Base-by-base conservation (phyloP, 2,329 filamentous ascomycete species). In the Aschersonia sp. region DNA sequence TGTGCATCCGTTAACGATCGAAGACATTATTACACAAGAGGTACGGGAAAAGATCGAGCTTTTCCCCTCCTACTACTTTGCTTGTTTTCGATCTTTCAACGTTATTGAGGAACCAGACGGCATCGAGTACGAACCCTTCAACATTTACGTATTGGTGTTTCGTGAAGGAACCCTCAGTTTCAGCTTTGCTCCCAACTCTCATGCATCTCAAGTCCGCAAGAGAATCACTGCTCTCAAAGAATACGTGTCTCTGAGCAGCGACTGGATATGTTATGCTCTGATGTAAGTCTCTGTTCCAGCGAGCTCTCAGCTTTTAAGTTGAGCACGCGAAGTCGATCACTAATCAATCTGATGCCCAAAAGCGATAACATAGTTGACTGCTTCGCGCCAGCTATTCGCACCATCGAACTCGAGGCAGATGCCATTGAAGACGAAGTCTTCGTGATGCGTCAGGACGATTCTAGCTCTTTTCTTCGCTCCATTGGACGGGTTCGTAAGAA, bases 231-330 rank as follows among this genome's bases (percentile, higher is more conserved):
- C 87, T 56, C 73, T 98, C 48, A 90, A 94, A 60, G 92, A 98
- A 60, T 97, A 96, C 60, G 85, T 97, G 57, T 83, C 89, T 52
- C 75, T 98, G 40, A 94, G 87, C 61, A 89, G 88, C 56, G 92
- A 98, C 66, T 98, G 94, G 90, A 94, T 97, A 56, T 98, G 92
- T 71, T 98, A 98, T 62, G 92, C 92, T 42, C 75, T 98, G 60
- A 97, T 98, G 83, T 87, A 71, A 73, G 82, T 69, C 10, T 37
- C 45, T 29, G 42, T 37, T 37, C 35, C 12, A 9, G 8, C 12
- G 35, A 37, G 8, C 22, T 22, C 22, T 22, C 22, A 22, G 22
- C 22, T 22, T 22, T 22, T 22, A 22, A 22, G 22, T 22, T 22
- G 22, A 22, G 22, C 22, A 22, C 35, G 12, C 8, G 12, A 37